Percentiles rank a stretch among this genome's conserved stretches.
These are phyloP conservation scores for Tremella yokohamensis DNA, from an alignment of 768 basidiomycete genomes.

Conservation along the genomic window DNA sequence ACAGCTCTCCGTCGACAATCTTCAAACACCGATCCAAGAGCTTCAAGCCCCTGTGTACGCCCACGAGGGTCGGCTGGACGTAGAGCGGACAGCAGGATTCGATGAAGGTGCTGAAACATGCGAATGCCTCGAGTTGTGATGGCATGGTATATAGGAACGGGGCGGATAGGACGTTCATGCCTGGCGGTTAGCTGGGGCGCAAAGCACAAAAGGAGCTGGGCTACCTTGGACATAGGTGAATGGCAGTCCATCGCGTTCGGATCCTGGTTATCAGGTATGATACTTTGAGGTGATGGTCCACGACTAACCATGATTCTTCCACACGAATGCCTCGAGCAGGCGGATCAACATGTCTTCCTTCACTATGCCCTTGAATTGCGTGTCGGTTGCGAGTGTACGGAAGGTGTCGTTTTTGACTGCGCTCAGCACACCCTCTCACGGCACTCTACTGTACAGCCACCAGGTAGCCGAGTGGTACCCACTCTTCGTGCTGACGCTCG, in stretches of 20 bases:
- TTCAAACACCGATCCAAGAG: slow-evolving; percentile 87
- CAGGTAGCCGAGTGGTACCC: slow-evolving; percentile 15
- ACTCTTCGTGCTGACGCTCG: slow-evolving; percentile 50
- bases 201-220: neutral
- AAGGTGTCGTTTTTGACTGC: slow-evolving; percentile 87
- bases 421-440: slow-evolving; percentile 55
- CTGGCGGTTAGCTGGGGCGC: slow-evolving; percentile 15
- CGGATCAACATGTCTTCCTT: slow-evolving; percentile 95
- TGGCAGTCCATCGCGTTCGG: slow-evolving; percentile 48
- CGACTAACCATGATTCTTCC: slow-evolving; percentile 74
- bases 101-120: slow-evolving; percentile 92
- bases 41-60: slow-evolving; percentile 93
- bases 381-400: slow-evolving; percentile 90
- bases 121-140: slow-evolving; percentile 96
- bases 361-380: slow-evolving; percentile 95
- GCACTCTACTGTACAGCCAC: slow-evolving; percentile 64
- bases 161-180: slow-evolving; percentile 98
- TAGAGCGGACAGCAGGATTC: slow-evolving; percentile 93
- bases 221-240: slow-evolving; percentile 90
- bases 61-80: slow-evolving; percentile 91
- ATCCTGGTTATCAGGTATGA: slow-evolving; percentile 15
- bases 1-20: slow-evolving; percentile 84
- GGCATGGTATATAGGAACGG: slow-evolving; percentile 98
- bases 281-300: neutral
- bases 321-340: slow-evolving; percentile 95